Base-by-base conservation (phyloP, 2,329 filamentous ascomycete species). In the Fusarium mexicanum region DNA sequence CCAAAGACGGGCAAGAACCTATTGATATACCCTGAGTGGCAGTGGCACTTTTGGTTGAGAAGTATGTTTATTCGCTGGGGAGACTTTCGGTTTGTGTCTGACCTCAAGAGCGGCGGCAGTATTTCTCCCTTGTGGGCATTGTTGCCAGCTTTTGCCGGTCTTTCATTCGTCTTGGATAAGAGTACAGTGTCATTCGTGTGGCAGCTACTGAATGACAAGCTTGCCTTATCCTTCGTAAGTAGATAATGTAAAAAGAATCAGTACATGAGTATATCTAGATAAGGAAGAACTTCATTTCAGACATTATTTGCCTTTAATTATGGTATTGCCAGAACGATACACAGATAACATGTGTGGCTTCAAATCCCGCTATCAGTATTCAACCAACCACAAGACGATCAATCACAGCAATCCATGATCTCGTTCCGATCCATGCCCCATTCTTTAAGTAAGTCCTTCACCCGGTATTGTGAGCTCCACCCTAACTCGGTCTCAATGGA, bases 221-320 rank as follows among this genome's bases (percentile, higher is more conserved):
- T 53, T 10, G n/a, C 17, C 2, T 20, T 37, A 20, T 12, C 9
- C 8, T 20, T 14, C 8, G 17, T 17, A 20, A 37, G 31, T 24
- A 20, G 17, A 53, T 37, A 20, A 18, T 18, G 8, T 20, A 3
- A 3, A 8, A 24, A 14, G 3, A 18, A 13, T 24, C 6, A 24
- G 5, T 5, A 18, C 4, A 51, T 5, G 11, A 35, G 5, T 16
- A 11, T 24, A 20, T 51, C 22, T 24, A n/a, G 31, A 51, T 9
- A 31, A 48, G 6, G 13, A 50, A 8, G 7, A 18, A 35, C 11
- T 11, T 6, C 3, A 22, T 18, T 8, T 11, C 11, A 51, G 24
- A 22, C 0, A 16, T 22, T 0, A 3, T 14, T 12, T 1, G 4
- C 4, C 26, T 31, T 10, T 17, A 3, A 10, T n/a, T 22, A 12